Evolutionary conservation across 495 filamentous ascomycete genomes (phyloP).

Genomic region (Tuber microsphaerosporum): DNA sequence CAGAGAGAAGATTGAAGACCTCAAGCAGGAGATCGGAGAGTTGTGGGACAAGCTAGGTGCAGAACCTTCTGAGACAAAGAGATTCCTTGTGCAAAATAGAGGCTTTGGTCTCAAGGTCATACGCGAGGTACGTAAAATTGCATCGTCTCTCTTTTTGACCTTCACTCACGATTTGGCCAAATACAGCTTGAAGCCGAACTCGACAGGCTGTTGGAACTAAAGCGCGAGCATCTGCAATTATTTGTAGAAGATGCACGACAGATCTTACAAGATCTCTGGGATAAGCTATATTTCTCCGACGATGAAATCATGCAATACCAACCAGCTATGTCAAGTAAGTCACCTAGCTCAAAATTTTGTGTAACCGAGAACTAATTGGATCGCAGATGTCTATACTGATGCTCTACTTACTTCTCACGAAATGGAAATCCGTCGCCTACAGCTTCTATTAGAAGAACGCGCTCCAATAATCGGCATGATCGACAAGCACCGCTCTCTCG

Average conservation of each 20-base stretch:
- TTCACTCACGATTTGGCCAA: constrained; percentile 24
- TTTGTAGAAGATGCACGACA: constrained; percentile 90
- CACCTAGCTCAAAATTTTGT: constrained; percentile 7
- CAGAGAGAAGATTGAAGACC: constrained; percentile 71
- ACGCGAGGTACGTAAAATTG: constrained; percentile 19
- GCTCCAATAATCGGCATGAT: constrained; percentile 73
- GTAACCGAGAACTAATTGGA: constrained; percentile 1
- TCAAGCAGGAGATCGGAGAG: constrained; percentile 64
- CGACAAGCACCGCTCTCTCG: constrained; percentile 72
- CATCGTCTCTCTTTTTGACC: not conserved
- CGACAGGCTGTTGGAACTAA: constrained; percentile 76
- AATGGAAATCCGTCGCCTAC: constrained; percentile 73
- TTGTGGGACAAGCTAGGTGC: constrained; percentile 86
- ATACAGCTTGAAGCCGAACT: constrained; percentile 70
- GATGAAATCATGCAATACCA: constrained; percentile 98
- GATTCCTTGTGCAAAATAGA: constrained; percentile 63
- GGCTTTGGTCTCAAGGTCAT: constrained; percentile 31
- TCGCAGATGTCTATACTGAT: constrained; percentile 68
- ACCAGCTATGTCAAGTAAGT: constrained; percentile 75
- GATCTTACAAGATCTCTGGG: constrained; percentile 90
- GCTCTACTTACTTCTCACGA: constrained; percentile 85
- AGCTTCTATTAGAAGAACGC: constrained; percentile 78
- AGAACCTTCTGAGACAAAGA: constrained; percentile 71
- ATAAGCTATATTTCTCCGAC: constrained; percentile 84
- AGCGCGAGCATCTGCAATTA: constrained; percentile 85